Percentiles rank a stretch among this genome's conserved stretches.
Conservation (phyloP, 2,329 filamentous ascomycete genomes). For the Microdochium nivale region DNA sequence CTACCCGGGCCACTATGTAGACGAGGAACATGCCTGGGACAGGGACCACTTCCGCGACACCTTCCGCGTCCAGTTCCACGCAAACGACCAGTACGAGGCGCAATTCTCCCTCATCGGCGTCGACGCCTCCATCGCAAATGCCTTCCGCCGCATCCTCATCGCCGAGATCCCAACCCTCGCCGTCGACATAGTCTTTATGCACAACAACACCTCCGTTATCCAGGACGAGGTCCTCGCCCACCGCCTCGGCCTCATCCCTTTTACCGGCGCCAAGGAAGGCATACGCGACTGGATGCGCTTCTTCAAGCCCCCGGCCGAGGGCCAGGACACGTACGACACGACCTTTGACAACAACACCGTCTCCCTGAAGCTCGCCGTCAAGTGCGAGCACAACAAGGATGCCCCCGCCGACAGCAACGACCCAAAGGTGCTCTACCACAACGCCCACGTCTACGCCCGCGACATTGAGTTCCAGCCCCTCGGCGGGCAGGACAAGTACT, state of each 20-base stretch:
- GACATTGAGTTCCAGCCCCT: conserved; percentile 70
- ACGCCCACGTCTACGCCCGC: conserved; percentile 74
- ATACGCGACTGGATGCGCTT: conserved; percentile 72
- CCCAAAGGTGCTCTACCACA: conserved; percentile 74
- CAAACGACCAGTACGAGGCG: conserved; percentile 67
- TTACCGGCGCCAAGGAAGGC: conserved; percentile 70
- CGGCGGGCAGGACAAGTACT: conserved; percentile 63
- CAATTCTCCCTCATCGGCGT: conserved; percentile 88
- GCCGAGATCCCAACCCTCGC: conserved; percentile 90
- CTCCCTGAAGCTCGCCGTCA: conserved; percentile 64
- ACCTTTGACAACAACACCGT: conserved; percentile 81
- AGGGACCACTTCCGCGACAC: conserved; percentile 61
- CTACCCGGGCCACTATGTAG: conserved; percentile 83
- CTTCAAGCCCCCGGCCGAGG: conserved; percentile 62
- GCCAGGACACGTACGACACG: conserved; percentile 51
- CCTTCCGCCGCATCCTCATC: conserved; percentile 92
- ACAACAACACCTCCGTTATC: conserved; percentile 96
- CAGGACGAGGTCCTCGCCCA: conserved; percentile 95
- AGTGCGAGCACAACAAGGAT: conserved; percentile 71
- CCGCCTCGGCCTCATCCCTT: conserved; percentile 81
- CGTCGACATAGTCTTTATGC: conserved; percentile 86
- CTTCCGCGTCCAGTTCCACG: conserved; percentile 74
- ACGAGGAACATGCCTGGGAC: conserved; percentile 78
- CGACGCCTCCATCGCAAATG: conserved; percentile 90
- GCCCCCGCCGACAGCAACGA: conserved; percentile 68